Base-by-base conservation (phyloP, 2,329 filamentous ascomycete genomes). In the Colletotrichum tropicicola region DNA sequence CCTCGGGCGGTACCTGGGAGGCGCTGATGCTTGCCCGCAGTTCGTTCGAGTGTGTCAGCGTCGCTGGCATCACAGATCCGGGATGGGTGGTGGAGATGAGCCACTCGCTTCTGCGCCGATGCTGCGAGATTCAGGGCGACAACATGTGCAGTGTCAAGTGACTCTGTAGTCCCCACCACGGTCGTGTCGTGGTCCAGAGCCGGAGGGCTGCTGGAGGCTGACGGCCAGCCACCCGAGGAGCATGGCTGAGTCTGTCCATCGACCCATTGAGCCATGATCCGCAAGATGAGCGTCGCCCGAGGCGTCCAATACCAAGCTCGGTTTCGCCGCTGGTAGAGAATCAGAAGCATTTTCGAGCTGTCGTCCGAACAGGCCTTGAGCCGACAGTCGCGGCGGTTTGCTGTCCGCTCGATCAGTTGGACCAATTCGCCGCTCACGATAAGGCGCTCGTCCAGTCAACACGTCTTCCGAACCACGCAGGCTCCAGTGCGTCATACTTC, bases 101-200 rank as follows among this genome's bases (percentile, higher is more conserved):
- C 41, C 23, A n/a, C 19, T 60, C 56, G 61, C 48, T 55, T 61
- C 57, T 61, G 61, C 43, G 37, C 43, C 35, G 27, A 37, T 45
- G 28, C 57, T n/a, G 49, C 47, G 51, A 30, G 17, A 32, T 51
- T 32, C 43, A 45, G 35, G 23, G 37, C 39, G 37, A 27, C 17
- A 52, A 41, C 21, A 44, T 51, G 62, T 49, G 35, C n/a, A 51
- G 17, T 49, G 62, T 62, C 62, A 65, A 65, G 49, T 60, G 61
- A 54, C 61, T 49, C n/a, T 45, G n/a, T 19, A 10, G 25, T 65
- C 25, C 44, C 43, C 41, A 54, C 44, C 17, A 19, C 17, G 44
- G 59, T 8, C 35, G 17, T n/a, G 35, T 52, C 28, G 27, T 15
- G 39, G 27, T 25, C 51, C 21, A 32, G 35, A 53, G 21, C 17